These are phyloP conservation scores for Apiotrichum sp. DNA, from an alignment of 1,284 basidiomycete species.

Conservation along the genomic window DNA sequence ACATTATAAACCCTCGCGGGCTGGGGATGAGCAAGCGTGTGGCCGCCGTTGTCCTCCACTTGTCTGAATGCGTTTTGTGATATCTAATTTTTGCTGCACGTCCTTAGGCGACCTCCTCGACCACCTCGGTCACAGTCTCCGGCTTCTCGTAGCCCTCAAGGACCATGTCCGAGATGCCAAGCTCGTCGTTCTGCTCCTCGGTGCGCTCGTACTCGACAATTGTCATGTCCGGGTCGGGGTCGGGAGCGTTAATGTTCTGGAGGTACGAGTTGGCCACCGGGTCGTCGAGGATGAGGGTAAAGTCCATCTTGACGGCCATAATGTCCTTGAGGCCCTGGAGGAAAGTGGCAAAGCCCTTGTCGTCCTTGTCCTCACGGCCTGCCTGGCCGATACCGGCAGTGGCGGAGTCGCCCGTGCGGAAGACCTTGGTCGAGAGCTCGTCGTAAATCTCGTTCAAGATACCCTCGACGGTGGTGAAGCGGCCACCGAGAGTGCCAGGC, in stretches of 20 bases:
- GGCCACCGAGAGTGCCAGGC: slow-evolving; percentile 92
- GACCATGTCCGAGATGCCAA: slow-evolving; percentile 95
- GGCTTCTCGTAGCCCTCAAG: slow-evolving; percentile 63
- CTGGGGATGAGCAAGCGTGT: too few species aligned
- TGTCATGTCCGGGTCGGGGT: slow-evolving; percentile 84
- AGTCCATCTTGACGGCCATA: slow-evolving; percentile 67
- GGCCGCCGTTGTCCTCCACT: too few species aligned
- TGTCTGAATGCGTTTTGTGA: too few species aligned
- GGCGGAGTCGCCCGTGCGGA: slow-evolving; percentile 52
- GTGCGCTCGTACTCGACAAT: slow-evolving; percentile 77
- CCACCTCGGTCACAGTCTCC: neutral
- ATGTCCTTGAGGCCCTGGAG: slow-evolving; percentile 71
- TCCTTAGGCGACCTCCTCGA: neutral
- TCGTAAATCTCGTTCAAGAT: slow-evolving; percentile 92
- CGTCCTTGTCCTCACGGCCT: slow-evolving; percentile 47
- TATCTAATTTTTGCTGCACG: too few species aligned
- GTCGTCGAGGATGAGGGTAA: slow-evolving; percentile 92
- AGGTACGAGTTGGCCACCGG: slow-evolving; percentile 93
- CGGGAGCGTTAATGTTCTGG: slow-evolving; percentile 89
- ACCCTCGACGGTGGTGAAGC: slow-evolving; percentile 96
- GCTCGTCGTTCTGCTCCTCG: slow-evolving; percentile 88
- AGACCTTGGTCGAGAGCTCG: slow-evolving; percentile 86
- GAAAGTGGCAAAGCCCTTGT: slow-evolving; percentile 65
- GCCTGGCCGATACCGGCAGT: slow-evolving; percentile 34
- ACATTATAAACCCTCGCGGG: too few species aligned